These are phyloP conservation scores for Neopestalotiopsis clavispora DNA, from an alignment of 2,329 filamentous ascomycete genomes.

Conservation along the genomic window DNA sequence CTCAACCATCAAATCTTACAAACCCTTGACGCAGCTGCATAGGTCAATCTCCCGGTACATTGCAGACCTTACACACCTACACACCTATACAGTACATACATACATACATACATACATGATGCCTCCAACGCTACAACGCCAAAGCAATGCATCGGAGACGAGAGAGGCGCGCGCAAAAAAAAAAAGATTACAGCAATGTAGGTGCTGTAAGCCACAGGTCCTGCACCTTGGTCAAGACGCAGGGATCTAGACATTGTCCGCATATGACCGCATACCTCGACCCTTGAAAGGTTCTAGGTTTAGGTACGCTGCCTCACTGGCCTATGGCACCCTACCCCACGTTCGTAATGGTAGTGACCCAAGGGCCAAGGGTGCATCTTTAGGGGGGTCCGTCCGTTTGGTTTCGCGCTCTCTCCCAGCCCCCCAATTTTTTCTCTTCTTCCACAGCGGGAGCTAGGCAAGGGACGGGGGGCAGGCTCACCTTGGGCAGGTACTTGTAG, in stretches of 20 bases:
- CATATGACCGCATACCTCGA: neutral
- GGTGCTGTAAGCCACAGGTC: neutral
- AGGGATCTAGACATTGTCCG: neutral
- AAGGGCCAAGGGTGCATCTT: neutral
- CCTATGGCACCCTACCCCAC: neutral
- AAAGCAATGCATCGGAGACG: neutral
- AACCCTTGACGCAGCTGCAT: neutral
- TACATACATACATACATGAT: too few relatives aligned
- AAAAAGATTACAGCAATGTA: neutral
- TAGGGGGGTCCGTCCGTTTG: slow-evolving; percentile 2
- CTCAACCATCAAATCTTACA: neutral
- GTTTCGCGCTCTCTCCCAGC: slow-evolving; percentile 3
- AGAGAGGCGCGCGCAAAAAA: neutral
- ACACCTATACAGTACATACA: neutral
- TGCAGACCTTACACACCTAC: neutral
- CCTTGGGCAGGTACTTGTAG: neutral
- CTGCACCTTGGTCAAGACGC: neutral
- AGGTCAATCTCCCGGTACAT: neutral
- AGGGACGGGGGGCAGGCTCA: neutral
- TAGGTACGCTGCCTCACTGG: neutral
- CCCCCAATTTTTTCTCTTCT: slow-evolving; percentile 5
- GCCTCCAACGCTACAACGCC: neutral
- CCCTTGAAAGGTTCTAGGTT: neutral
- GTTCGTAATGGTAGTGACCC: neutral
- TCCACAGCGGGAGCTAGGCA: slow-evolving; percentile 16